Evolutionary conservation across 805 yeast genomes (phyloP).

Genomic region (Groenewaldozyma salmanticensis): DNA sequence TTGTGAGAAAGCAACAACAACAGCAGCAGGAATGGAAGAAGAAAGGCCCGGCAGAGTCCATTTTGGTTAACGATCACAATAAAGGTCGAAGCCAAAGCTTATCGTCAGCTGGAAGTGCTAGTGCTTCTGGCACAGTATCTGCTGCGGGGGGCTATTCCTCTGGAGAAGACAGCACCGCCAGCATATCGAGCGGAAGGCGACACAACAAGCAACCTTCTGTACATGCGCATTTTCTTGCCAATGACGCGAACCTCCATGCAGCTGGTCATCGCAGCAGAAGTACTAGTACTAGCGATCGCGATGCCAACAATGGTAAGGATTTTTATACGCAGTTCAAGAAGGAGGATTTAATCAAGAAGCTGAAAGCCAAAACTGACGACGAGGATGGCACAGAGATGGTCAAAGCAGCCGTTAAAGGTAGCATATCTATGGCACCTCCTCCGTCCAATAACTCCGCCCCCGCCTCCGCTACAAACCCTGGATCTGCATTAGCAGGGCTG

Average conservation of each 20-base stretch:
- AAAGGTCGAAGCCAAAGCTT: constrained; percentile 3
- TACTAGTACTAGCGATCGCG: background rate
- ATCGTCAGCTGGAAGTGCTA: background rate
- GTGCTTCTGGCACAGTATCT: background rate
- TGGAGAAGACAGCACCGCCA: constrained; percentile 1
- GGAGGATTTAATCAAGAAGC: background rate
- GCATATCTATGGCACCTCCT: no score
- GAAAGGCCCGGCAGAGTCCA: constrained; percentile 7
- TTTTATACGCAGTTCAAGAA: background rate
- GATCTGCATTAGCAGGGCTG: background rate
- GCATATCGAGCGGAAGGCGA: background rate
- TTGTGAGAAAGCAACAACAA: constrained; percentile 2
- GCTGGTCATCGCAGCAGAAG: constrained; percentile 2
- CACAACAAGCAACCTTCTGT: constrained; percentile 53
- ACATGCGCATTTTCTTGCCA: constrained; percentile 72
- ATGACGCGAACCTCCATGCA: constrained; percentile 37
- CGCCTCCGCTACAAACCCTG: background rate
- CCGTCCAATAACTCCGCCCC: background rate
- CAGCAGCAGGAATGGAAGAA: background rate
- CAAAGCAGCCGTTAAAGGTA: no score
- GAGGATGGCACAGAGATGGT: no score
- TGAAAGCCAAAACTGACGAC: background rate
- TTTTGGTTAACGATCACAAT: constrained; percentile 6
- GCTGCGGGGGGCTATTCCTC: constrained; percentile 1
- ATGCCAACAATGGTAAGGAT: constrained; percentile 22